Evolutionary conservation across 1,284 basidiomycete species (phyloP), one percentile per base, ranked within the genome.

Genomic region (Leccinum huronense): DNA sequence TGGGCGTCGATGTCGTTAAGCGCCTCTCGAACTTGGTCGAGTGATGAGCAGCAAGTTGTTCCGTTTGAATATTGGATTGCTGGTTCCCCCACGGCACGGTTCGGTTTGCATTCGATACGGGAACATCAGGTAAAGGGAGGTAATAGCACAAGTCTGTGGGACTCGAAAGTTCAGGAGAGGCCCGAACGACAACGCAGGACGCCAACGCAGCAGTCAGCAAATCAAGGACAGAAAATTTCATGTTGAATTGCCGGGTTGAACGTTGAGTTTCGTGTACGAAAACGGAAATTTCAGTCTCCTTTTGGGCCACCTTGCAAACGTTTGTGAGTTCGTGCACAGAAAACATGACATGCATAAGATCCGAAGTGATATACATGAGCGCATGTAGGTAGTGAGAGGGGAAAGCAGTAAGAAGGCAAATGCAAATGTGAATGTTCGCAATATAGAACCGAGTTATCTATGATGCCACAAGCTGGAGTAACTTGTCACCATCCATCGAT

Each of bases 391-490:
- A n/a, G 8, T n/a, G 40, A n/a, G 16, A 42, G 14, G 40, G 8
- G 14, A 42, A 42, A 8, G 5, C 16, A 42, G 40, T 34, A 27
- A 27, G 23, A 27, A 27, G 23, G 23, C 23, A 27, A 27, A 27
- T 27, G 23, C 23, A 27, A 34, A 34, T 13, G 36, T 5, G 36
- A 36, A 36, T 36, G 36, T 11, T 36, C 36, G 33, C 36, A 13
- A 36, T 3, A 11, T 13, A 11, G 6, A 36, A 36, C 11, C 36
- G 11, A 13, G 40, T 10, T 42, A 7, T 40, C 16, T 40, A 76
- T 38, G 83, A 87, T 74, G 83, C 81, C 71, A 89, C 77, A 63
- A 89, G 79, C 68, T 72, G 77, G 71, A 87, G 78, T 74, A 91
- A 80, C 76, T 82, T 84, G 70, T 84, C 83, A 53, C 76, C 80